phyloP scores from a whole-genome alignment of 164 flowering plant genomes.

The Kalanchoe fedtschenkoi region DNA sequence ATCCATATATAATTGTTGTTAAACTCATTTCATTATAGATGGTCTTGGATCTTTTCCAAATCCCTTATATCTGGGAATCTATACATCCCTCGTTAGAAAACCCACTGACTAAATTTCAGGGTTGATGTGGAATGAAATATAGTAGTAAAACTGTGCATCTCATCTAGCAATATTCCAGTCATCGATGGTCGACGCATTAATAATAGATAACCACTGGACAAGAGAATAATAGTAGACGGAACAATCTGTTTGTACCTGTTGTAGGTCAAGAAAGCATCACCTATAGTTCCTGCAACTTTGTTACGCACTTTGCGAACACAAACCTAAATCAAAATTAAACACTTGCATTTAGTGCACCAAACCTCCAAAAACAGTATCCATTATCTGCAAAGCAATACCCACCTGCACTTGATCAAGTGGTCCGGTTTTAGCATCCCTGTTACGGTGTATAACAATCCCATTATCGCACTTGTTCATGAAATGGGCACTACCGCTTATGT shows the following conservation, averaged over 20 bases:
- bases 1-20: not conserved
- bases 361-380: not conserved
- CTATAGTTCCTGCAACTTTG: constrained; percentile 75
- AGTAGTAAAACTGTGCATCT: not conserved
- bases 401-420: constrained; percentile 83
- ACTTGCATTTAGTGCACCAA: not conserved
- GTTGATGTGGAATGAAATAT: not conserved
- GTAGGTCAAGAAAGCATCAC: constrained; percentile 70
- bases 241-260: constrained; percentile 38
- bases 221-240: not conserved
- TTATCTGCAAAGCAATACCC: constrained; percentile 6
- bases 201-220: not conserved
- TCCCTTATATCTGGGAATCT: not conserved
- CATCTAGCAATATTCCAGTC: not conserved
- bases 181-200: not conserved
- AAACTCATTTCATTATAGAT: not conserved
- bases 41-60: no score
- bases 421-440: constrained; percentile 67
- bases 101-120: not conserved
- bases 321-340: constrained; percentile 35
- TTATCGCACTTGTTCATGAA: constrained; percentile 98
- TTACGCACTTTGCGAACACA: constrained; percentile 88
- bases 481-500: constrained; percentile 99
- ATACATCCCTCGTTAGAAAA: not conserved
- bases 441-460: constrained; percentile 94